Percentiles rank a stretch among this genome's conserved stretches.
phyloP scores from a whole-genome alignment of 139 green algal species.

The Yamagishiella unicocca region DNA sequence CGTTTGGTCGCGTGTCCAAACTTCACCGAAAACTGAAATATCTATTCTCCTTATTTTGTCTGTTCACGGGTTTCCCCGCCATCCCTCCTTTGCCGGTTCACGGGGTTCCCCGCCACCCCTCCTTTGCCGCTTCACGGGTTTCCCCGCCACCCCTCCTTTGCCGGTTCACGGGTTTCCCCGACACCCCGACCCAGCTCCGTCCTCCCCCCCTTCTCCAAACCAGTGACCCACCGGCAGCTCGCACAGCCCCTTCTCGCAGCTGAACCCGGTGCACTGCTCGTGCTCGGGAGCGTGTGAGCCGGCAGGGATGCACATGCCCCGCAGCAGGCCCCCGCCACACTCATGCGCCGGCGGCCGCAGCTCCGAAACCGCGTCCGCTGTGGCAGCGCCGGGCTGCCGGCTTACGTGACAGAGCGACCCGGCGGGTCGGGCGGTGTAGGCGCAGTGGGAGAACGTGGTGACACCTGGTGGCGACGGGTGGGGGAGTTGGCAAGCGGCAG shows the following conservation, averaged over 20 bases:
- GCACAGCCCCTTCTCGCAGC: not conserved
- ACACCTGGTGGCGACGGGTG: too few relatives aligned
- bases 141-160: too few relatives aligned
- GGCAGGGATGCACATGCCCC: not conserved
- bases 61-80: too few relatives aligned
- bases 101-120: too few relatives aligned
- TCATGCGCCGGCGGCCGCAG: not conserved
- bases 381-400: not conserved
- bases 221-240: not conserved
- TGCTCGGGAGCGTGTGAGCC: not conserved
- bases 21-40: too few relatives aligned
- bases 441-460: not conserved
- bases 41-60: too few relatives aligned
- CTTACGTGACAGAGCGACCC: not conserved
- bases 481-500: not conserved
- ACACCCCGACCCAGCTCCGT: too few relatives aligned
- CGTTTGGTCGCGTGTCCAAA: too few relatives aligned
- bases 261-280: not conserved
- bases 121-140: too few relatives aligned
- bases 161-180: too few relatives aligned
- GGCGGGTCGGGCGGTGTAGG: not conserved
- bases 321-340: not conserved
- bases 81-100: too few relatives aligned
- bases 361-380: not conserved
- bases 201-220: not conserved